Percentiles rank a stretch among this genome's conserved stretches.
Conservation (phyloP, 768 basidiomycete genomes). For the Xerocomus potaroensis region DNA sequence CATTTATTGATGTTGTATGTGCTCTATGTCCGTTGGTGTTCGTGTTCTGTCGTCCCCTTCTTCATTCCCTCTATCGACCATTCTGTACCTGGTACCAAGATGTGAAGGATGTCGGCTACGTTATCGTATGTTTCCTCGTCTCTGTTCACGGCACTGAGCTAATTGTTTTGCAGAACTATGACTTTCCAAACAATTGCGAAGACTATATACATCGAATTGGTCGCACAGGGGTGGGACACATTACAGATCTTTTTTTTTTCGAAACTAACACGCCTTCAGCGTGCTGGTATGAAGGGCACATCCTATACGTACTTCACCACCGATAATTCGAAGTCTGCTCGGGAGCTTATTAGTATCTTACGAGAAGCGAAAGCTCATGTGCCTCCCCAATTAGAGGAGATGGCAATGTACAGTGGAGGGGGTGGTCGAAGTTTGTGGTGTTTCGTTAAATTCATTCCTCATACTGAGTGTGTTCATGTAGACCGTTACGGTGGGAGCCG, state of each 20-base stretch:
- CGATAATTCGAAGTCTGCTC: slow-evolving; percentile 91
- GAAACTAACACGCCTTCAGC: slow-evolving; percentile 42
- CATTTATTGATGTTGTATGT: slow-evolving; percentile 33
- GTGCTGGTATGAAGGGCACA: slow-evolving; percentile 86
- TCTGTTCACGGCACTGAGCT: slow-evolving; percentile 2
- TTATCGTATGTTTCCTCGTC: slow-evolving; percentile 65
- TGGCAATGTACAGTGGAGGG: slow-evolving; percentile 83
- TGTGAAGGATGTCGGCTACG: slow-evolving; percentile 99
- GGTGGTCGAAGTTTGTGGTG: slow-evolving; percentile 59
- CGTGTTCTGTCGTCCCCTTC: slow-evolving; percentile 8
- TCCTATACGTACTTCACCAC: slow-evolving; percentile 97
- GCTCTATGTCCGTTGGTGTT: slow-evolving; percentile 28
- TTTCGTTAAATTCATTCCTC: not conserved
- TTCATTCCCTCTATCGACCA: slow-evolving; percentile 26
- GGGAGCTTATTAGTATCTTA: slow-evolving; percentile 84
- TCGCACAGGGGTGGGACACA: slow-evolving; percentile 75
- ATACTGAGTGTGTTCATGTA: slow-evolving; percentile 23
- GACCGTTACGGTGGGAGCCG: slow-evolving; percentile 57
- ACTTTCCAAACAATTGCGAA: slow-evolving; percentile 97
- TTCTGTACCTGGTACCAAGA: slow-evolving; percentile 49
- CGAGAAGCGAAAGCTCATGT: slow-evolving; percentile 82
- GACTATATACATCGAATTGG: slow-evolving; percentile 99
- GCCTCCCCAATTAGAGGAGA: slow-evolving; percentile 89
- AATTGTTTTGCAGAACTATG: slow-evolving; percentile 66
- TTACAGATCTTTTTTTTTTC: not conserved